Evolutionary conservation across 306 rosid genomes (phyloP).

Genomic region (Cyamopsis tetragonoloba): DNA sequence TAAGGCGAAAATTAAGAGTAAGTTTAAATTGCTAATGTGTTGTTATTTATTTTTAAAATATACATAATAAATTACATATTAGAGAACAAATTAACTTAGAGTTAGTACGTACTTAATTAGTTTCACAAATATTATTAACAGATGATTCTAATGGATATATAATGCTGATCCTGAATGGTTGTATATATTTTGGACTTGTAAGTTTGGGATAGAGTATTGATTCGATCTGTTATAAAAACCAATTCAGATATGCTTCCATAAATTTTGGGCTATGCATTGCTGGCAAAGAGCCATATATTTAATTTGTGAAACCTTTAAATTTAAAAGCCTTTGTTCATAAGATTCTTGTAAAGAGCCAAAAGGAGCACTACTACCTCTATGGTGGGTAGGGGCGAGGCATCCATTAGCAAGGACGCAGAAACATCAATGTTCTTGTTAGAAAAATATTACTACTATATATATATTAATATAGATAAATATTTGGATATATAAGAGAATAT

Average conservation of each 20-base stretch:
- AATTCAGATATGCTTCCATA: not conserved
- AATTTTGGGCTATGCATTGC: not conserved
- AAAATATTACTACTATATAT: no score
- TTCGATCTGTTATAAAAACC: not conserved
- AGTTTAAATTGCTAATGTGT: no score
- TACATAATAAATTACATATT: no score
- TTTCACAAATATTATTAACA: no score
- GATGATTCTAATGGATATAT: no score
- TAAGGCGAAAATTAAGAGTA: no score
- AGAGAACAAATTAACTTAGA: no score
- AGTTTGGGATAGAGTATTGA: not conserved
- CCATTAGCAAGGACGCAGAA: slow-evolving; percentile 1
- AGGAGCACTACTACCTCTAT: not conserved
- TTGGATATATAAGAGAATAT: not conserved
- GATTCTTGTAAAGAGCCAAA: not conserved
- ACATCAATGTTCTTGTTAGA: slow-evolving; percentile 1
- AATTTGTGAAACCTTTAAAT: not conserved
- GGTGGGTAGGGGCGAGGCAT: slow-evolving; percentile 10
- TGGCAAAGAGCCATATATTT: not conserved
- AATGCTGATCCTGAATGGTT: no score
- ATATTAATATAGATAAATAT: no score
- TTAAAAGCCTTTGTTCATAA: not conserved
- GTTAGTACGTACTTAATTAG: no score
- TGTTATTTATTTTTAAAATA: no score
- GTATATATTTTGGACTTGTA: no score